These are phyloP conservation scores for Cymbidium sinense DNA, from an alignment of 106 monocot species.

Conservation along the genomic window DNA sequence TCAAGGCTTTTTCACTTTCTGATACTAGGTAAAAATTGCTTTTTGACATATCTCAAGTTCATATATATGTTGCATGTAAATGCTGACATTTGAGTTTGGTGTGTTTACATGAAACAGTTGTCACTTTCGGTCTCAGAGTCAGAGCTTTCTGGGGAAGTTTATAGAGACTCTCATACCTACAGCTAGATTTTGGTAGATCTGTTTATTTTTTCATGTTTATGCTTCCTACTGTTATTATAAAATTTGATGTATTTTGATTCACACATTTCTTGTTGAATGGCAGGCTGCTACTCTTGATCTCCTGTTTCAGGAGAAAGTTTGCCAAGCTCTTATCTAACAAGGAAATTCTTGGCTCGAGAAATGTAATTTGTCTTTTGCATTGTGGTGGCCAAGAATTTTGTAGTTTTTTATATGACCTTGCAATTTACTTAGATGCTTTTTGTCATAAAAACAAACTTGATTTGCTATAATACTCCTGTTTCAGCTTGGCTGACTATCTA, in stretches of 20 bases:
- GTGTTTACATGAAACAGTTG: conserved; percentile 31
- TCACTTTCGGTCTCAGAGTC: conserved; percentile 19
- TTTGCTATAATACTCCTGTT: neutral
- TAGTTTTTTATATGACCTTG: neutral
- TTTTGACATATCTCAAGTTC: neutral
- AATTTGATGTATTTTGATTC: neutral
- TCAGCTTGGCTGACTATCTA: conserved; percentile 16
- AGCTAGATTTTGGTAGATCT: conserved; percentile 69
- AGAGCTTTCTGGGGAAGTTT: conserved; percentile 50
- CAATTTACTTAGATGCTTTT: neutral
- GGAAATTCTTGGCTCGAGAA: conserved; percentile 79
- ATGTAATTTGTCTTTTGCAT: conserved; percentile 32
- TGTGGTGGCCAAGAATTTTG: neutral
- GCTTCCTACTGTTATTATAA: neutral
- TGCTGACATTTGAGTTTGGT: neutral
- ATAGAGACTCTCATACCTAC: conserved; percentile 52
- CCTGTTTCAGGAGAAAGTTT: conserved; percentile 82
- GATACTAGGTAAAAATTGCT: conserved; percentile 33
- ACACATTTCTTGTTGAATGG: conserved; percentile 4
- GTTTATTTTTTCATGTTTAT: neutral
- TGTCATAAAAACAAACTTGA: neutral
- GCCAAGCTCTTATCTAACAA: conserved; percentile 44
- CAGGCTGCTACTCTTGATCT: conserved; percentile 65
- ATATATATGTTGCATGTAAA: neutral
- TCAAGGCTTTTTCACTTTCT: conserved; percentile 56